Base-by-base conservation (phyloP, 176 grass and related monocot genomes). In the Miscanthus lutarioriparius region DNA sequence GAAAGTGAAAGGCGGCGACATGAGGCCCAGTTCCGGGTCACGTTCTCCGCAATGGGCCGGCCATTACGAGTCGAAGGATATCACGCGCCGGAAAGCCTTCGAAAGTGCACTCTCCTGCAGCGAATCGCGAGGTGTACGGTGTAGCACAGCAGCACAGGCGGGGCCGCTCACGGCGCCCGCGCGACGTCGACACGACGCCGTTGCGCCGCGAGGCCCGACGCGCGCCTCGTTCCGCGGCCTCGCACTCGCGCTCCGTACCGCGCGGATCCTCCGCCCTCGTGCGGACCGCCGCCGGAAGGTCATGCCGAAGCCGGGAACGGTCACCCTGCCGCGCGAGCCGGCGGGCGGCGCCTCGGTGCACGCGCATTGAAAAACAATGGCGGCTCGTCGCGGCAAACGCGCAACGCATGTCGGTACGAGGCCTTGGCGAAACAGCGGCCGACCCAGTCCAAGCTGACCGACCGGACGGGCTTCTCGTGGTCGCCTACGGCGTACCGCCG, bases 41-140 rank as follows among this genome's bases (percentile, higher is more conserved):
- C 61, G 79, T 70, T 30, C 64, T 63, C 27, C 72, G 40, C 40
- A 41, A 53, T 64, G 73, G 86, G 74, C 80, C 23, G 74, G 40
- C 65, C 72, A 39, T 16, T 45, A 30, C 75, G 28, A 8, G 1
- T 10, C 2, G 22, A 10, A 4, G 9, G 58, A 49, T 49, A 49
- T 19, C 20, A 58, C 20, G n/a, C 45, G 40, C 40, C 40, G 70
- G 5, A 63, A 33, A 25, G 53, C 63, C 41, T 45, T 64, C 8
- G 25, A 64, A 64, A 64, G 10, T 30, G 25, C 40, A 72, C 9
- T 25, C 58, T 1, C 20, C 15, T 14, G 10, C 25, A 71, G n/a
- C 69, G 38, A 27, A 73, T 73, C 39, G 70, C 67, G 20, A 23
- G 35, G 8, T 0, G 17, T 1, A 19, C 28, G 1, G 32, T 36